A percentile compares a stretch with the other conserved stretches of the same genome.
Conservation (phyloP, 1,284 basidiomycete species). For the Boletus sp. region DNA sequence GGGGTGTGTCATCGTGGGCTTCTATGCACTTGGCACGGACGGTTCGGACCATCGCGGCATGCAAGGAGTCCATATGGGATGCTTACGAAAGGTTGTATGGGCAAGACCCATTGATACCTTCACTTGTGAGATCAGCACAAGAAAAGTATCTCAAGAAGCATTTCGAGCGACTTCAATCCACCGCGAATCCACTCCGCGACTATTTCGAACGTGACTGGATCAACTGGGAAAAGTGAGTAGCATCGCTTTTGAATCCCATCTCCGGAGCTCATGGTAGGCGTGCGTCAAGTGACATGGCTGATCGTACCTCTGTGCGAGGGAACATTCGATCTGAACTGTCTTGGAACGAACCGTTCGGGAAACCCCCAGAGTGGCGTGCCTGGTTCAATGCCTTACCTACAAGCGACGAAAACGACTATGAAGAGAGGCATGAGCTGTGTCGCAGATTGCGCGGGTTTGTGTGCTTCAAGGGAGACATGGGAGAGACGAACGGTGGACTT, state of each 20-base stretch:
- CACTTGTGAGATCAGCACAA: slow-evolving; percentile 30
- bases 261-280: slow-evolving; percentile 2
- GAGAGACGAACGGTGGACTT: slow-evolving; percentile 4
- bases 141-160: slow-evolving; percentile 32
- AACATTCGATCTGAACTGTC: slow-evolving; percentile 43
- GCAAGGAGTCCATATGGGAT: slow-evolving; percentile 65
- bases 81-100: slow-evolving; percentile 54
- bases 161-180: slow-evolving; percentile 23
- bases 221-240: slow-evolving; percentile 63
- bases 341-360: slow-evolving; percentile 51
- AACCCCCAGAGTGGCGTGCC: slow-evolving; percentile 49
- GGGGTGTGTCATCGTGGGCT: slow-evolving; percentile 40
- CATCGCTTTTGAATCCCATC: neutral
- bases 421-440: slow-evolving; percentile 29
- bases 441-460: slow-evolving; percentile 40
- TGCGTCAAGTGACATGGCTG: slow-evolving; percentile 63
- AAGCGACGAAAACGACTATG: slow-evolving; percentile 20
- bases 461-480: slow-evolving; percentile 32
- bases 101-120: slow-evolving; percentile 35
- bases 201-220: slow-evolving; percentile 65
- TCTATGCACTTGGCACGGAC: slow-evolving; percentile 61
- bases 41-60: slow-evolving; percentile 51
- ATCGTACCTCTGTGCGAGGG: slow-evolving; percentile 60
- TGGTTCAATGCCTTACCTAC: slow-evolving; percentile 42
- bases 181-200: slow-evolving; percentile 42